These are phyloP conservation scores for Coprinellus micaceus DNA, from an alignment of 768 basidiomycete genomes.

Conservation along the genomic window DNA sequence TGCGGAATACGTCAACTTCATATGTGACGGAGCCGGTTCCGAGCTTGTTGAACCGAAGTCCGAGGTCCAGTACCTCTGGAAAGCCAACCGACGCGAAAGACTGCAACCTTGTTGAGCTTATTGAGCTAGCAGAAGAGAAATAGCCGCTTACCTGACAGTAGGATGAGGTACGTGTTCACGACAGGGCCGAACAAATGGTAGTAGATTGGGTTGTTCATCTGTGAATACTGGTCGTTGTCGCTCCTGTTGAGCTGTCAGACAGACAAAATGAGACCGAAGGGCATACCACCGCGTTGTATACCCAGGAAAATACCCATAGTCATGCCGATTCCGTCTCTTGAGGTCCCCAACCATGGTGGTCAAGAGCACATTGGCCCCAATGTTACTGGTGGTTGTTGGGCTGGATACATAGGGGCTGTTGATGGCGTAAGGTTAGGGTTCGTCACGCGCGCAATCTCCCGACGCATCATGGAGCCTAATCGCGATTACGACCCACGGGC, in stretches of 20 bases:
- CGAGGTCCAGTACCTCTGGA: constrained; percentile 66
- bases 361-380: no score
- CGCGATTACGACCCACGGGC: no score
- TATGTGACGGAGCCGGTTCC: constrained; percentile 77
- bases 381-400: no score
- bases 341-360: constrained; percentile 24
- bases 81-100: constrained; percentile 75
- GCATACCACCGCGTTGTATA: constrained; percentile 73
- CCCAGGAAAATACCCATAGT: constrained; percentile 57
- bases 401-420: no score
- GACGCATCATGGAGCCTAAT: no score
- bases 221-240: constrained; percentile 84
- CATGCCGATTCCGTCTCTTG: constrained; percentile 41
- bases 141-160: constrained; percentile 51
- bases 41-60: constrained; percentile 61
- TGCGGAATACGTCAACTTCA: constrained; percentile 72
- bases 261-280: background rate
- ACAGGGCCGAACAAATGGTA: constrained; percentile 81
- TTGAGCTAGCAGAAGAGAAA: background rate
- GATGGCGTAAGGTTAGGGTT: no score
- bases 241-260: constrained; percentile 44
- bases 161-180: constrained; percentile 74
- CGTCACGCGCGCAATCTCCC: no score
- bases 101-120: constrained; percentile 23
- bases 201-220: constrained; percentile 79